phyloP scores from a whole-genome alignment of 1,284 basidiomycete genomes.

The Chalciporus sp. region DNA sequence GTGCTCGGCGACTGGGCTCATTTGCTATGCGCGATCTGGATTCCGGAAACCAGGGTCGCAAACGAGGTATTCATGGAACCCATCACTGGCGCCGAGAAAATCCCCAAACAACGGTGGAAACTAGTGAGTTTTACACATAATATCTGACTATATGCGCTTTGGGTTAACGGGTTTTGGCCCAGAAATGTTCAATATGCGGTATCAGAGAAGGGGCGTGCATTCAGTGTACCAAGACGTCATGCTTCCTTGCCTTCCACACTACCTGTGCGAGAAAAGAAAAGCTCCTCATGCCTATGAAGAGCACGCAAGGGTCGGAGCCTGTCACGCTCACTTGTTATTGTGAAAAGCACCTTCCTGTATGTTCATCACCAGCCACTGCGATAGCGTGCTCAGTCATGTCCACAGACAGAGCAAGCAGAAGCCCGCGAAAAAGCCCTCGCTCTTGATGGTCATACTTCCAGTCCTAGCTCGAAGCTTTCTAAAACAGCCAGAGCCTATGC shows the following conservation, averaged over 20 bases:
- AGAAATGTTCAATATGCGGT: conserved; percentile 89
- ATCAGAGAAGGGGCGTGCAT: conserved; percentile 90
- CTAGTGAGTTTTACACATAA: conserved; percentile 57
- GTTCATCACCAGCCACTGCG: conserved; percentile 30
- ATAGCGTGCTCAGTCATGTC: conserved; percentile 6
- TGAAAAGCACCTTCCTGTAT: conserved; percentile 86
- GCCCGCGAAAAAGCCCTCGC: conserved; percentile 58
- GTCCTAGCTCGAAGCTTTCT: conserved; percentile 47
- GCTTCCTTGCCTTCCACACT: conserved; percentile 93
- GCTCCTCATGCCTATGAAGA: conserved; percentile 86
- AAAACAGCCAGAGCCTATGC: conserved; percentile 82
- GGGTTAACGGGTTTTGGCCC: conserved; percentile 9
- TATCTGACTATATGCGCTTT: not conserved
- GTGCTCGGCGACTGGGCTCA: conserved; percentile 94
- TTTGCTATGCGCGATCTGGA: conserved; percentile 96
- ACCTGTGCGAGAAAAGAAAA: conserved; percentile 92
- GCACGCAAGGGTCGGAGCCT: conserved; percentile 70
- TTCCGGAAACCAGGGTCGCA: conserved; percentile 92
- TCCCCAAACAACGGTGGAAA: conserved; percentile 93
- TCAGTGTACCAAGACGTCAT: conserved; percentile 91
- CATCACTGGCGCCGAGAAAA: conserved; percentile 86
- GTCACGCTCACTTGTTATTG: conserved; percentile 79
- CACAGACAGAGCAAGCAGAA: conserved; percentile 69
- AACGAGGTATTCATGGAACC: conserved; percentile 99
- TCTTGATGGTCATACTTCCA: conserved; percentile 45